phyloP scores from a whole-genome alignment of 306 rosid species.

The Cicer yamashitae region DNA sequence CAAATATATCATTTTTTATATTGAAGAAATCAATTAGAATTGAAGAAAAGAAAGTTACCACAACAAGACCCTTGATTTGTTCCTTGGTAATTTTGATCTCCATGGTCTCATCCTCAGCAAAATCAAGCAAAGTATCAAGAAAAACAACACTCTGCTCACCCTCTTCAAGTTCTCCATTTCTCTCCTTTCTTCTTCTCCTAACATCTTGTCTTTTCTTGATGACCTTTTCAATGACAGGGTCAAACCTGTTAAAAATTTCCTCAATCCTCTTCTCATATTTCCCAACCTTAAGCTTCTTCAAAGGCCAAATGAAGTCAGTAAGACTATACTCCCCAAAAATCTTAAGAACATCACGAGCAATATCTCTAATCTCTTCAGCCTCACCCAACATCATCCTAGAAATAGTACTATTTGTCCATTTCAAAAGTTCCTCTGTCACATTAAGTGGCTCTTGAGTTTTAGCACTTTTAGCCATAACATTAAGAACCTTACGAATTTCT shows the following conservation, averaged over 20 bases:
- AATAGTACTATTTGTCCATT: slow-evolving; percentile 48
- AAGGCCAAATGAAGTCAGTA: slow-evolving; percentile 49
- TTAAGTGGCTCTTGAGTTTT: slow-evolving; percentile 38
- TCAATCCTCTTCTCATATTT: slow-evolving; percentile 51
- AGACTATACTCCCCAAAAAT: slow-evolving; percentile 55
- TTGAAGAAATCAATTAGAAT: not conserved
- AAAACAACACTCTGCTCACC: slow-evolving; percentile 37
- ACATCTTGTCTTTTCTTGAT: slow-evolving; percentile 46
- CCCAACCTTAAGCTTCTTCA: slow-evolving; percentile 45
- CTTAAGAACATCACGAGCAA: slow-evolving; percentile 48
- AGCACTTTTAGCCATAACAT: slow-evolving; percentile 40
- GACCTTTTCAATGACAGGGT: slow-evolving; percentile 49
- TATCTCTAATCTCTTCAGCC: slow-evolving; percentile 43
- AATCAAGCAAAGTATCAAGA: slow-evolving; percentile 50
- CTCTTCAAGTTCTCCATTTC: not conserved
- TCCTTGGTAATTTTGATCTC: slow-evolving; percentile 48
- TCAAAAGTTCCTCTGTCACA: slow-evolving; percentile 50
- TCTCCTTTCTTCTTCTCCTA: slow-evolving; percentile 31
- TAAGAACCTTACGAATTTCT: slow-evolving; percentile 39
- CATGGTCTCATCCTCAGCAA: slow-evolving; percentile 42
- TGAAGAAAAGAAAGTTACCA: slow-evolving; percentile 32
- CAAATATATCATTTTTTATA: no score
- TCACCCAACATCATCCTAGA: slow-evolving; percentile 57
- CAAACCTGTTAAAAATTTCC: slow-evolving; percentile 35
- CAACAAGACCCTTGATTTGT: slow-evolving; percentile 51